Conservation (phyloP, 345 rosid species). For the Isatis tinctoria region DNA sequence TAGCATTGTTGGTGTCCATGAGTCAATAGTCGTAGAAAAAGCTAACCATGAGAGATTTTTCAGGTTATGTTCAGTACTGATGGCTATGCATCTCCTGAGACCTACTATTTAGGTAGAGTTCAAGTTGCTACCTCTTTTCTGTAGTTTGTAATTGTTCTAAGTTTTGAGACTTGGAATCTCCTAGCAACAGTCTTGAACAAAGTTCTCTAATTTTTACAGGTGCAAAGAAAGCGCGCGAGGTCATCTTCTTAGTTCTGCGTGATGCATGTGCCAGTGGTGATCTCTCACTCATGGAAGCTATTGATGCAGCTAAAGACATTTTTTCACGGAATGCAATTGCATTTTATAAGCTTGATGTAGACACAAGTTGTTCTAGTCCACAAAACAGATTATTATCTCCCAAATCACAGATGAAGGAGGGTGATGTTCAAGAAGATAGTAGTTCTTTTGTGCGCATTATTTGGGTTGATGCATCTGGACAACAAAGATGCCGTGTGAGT, state of each 20-base stretch:
- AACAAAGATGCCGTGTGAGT: constrained; percentile 91
- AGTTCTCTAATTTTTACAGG: constrained; percentile 40
- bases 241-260: constrained; percentile 57
- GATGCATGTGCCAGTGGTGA: constrained; percentile 75
- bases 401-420: constrained; percentile 23
- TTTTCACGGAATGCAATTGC: constrained; percentile 54
- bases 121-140: constrained; percentile 11
- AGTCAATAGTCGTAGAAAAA: background rate
- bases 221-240: constrained; percentile 78
- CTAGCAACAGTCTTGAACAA: background rate
- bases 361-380: constrained; percentile 20
- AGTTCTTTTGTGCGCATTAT: constrained; percentile 64
- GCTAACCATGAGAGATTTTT: constrained; percentile 27
- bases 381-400: constrained; percentile 25
- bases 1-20: background rate
- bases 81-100: constrained; percentile 90
- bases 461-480: constrained; percentile 96
- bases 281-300: constrained; percentile 72
- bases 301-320: constrained; percentile 76
- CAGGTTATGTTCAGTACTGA: constrained; percentile 99
- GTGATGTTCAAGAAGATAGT: constrained; percentile 26
- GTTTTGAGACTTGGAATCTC: background rate
- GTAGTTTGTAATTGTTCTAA: background rate
- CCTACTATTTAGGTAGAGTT: constrained; percentile 74
- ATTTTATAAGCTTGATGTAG: constrained; percentile 62